Evolutionary conservation across 2,329 filamentous ascomycete species (phyloP).

Genomic region (Fusarium verticillioides): DNA sequence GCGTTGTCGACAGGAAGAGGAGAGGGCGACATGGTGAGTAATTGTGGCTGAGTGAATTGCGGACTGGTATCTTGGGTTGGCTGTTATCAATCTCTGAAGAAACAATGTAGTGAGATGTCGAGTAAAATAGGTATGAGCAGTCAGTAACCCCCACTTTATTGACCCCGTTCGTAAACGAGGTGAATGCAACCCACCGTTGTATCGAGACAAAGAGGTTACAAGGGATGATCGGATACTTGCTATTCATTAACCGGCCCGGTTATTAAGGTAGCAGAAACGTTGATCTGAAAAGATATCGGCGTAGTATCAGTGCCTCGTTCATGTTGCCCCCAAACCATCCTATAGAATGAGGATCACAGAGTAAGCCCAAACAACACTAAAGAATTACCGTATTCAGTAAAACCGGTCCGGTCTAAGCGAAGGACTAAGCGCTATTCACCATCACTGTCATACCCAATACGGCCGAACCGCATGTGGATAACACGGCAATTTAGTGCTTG

Average conservation of each 20-base stretch:
- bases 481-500: background rate
- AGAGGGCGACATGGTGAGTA: background rate
- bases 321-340: no score
- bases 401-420: background rate
- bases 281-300: fast-evolving
- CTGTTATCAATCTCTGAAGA: background rate
- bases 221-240: no score
- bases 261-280: background rate
- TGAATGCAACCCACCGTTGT: background rate
- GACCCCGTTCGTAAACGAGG: fast-evolving
- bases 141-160: background rate
- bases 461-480: background rate
- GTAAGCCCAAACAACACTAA: background rate
- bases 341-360: background rate
- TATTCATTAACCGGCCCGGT: background rate
- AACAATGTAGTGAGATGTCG: background rate
- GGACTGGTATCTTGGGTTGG: background rate
- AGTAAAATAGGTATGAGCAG: background rate
- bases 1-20: background rate
- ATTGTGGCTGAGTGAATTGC: background rate
- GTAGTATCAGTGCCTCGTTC: background rate
- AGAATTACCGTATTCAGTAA: background rate
- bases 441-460: no score
- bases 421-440: background rate
- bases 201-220: background rate